These are phyloP conservation scores for Cordyceps pruinosa DNA, from an alignment of 2,329 filamentous ascomycete species.

Conservation along the genomic window DNA sequence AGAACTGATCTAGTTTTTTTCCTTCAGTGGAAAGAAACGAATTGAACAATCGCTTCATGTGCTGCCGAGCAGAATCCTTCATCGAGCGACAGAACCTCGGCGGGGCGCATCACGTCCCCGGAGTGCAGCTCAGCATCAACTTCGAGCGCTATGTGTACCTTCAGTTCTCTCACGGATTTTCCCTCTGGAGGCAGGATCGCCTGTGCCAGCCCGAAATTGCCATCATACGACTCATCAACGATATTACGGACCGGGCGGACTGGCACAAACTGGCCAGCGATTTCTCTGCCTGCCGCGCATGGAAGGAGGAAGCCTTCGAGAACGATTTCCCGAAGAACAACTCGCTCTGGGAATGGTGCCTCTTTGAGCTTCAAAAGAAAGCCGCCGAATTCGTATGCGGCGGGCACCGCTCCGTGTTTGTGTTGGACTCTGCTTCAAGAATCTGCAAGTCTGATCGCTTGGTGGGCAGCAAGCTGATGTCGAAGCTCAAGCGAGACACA, in stretches of 20 bases:
- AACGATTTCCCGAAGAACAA: background rate
- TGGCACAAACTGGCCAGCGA: background rate
- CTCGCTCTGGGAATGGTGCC: background rate
- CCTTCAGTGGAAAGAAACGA: background rate
- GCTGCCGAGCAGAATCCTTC: background rate
- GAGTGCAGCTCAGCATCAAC: background rate
- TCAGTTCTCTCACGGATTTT: slow-evolving; percentile 1
- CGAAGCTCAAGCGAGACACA: background rate
- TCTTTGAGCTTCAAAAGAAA: slow-evolving; percentile 1
- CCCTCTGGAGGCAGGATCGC: background rate
- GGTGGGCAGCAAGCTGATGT: background rate
- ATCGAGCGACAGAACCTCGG: background rate
- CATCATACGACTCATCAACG: background rate
- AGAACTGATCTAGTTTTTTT: background rate
- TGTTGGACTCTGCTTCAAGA: background rate
- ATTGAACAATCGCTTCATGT: background rate
- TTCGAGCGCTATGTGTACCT: background rate
- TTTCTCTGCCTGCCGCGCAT: background rate
- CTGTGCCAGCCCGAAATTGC: background rate
- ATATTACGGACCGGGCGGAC: background rate
- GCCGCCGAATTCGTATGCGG: background rate
- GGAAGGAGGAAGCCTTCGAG: background rate
- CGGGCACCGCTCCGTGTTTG: background rate
- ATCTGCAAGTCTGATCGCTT: slow-evolving; percentile 2
- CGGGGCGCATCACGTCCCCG: background rate